Conservation (phyloP, 345 rosid species). For the Barbarea vulgaris region DNA sequence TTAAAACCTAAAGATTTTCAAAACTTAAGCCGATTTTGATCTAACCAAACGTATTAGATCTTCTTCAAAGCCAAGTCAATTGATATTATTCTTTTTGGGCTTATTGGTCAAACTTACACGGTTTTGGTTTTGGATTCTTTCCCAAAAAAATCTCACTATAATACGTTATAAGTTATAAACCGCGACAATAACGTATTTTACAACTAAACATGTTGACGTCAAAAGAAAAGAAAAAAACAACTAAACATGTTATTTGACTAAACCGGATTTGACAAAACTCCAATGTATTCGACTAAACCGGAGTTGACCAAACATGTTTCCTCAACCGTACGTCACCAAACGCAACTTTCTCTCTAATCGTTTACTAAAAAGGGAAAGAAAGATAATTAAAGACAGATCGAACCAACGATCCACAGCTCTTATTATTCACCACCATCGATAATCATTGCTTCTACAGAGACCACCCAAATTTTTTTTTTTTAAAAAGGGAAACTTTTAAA, state of each 20-base stretch:
- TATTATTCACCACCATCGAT: conserved; percentile 6
- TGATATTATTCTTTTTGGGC: too few species aligned
- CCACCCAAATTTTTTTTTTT: conserved; percentile 23
- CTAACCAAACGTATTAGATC: too few species aligned
- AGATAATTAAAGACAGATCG: conserved; percentile 11
- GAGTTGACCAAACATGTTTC: not conserved
- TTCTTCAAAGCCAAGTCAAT: too few species aligned
- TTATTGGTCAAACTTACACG: too few species aligned
- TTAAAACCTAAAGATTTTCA: too few species aligned
- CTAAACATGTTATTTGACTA: not conserved
- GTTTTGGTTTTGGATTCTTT: too few species aligned
- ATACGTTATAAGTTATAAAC: too few species aligned
- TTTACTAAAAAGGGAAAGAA: conserved; percentile 27
- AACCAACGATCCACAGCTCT: conserved; percentile 21
- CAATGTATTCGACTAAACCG: not conserved
- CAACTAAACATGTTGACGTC: too few species aligned
- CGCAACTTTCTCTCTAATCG: not conserved
- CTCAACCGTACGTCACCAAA: not conserved
- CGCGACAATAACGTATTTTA: too few species aligned
- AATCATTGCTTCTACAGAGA: conserved; percentile 13
- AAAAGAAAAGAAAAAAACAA: too few species aligned
- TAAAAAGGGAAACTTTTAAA: not conserved
- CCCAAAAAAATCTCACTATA: too few species aligned
- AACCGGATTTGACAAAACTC: not conserved
- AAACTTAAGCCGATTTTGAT: too few species aligned